Evolutionary conservation across 2,329 filamentous ascomycete species (phyloP).

Genomic region (Apiospora kogelbergensis): DNA sequence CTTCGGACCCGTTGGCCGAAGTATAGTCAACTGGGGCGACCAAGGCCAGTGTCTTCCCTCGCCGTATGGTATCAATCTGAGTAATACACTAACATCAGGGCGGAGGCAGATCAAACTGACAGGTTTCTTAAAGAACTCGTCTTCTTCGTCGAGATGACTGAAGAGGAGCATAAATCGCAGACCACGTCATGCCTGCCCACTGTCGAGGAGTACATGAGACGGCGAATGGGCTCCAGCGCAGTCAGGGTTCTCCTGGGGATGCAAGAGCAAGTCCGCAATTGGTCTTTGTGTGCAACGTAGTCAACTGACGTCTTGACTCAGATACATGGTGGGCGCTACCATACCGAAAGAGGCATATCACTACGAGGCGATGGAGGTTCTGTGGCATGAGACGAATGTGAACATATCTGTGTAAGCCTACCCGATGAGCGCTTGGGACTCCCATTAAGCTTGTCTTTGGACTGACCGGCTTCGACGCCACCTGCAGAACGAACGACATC

Average conservation of each 20-base stretch:
- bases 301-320: too few species aligned
- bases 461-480: too few species aligned
- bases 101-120: slow-evolving; percentile 10
- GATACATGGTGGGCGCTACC: slow-evolving; percentile 15
- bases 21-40: too few species aligned
- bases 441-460: too few species aligned
- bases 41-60: too few species aligned
- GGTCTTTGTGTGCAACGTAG: too few species aligned
- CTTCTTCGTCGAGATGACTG: slow-evolving; percentile 16
- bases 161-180: slow-evolving; percentile 16
- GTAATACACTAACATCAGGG: too few species aligned
- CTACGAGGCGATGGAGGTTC: slow-evolving; percentile 15
- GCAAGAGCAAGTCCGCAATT: slow-evolving; percentile 15
- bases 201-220: slow-evolving; percentile 14
- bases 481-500: slow-evolving; percentile 18
- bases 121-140: slow-evolving; percentile 15
- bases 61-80: too few species aligned
- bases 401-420: slow-evolving; percentile 8
- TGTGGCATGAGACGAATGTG: slow-evolving; percentile 18
- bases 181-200: slow-evolving; percentile 11
- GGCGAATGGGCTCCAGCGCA: slow-evolving; percentile 15
- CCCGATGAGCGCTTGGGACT: not conserved
- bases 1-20: too few species aligned
- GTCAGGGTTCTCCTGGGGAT: slow-evolving; percentile 14
- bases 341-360: slow-evolving; percentile 11